Evolutionary conservation across 2,329 filamentous ascomycete genomes (phyloP), one percentile per base, ranked within the genome.

Genomic region (Colletotrichum tabaci): DNA sequence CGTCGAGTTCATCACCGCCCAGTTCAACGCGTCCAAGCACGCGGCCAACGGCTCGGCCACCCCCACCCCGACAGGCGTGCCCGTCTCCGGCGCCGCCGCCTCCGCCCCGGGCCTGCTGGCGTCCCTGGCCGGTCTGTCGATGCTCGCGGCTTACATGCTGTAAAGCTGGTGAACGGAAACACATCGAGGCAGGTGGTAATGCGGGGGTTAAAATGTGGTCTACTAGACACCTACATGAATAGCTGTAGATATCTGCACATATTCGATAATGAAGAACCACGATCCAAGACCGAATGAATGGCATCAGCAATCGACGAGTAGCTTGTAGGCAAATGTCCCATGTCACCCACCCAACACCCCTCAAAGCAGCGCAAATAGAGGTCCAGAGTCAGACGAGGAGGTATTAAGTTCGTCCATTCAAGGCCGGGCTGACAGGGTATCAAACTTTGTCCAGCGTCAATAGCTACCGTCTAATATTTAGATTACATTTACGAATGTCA

Each of bases 1-100:
- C 3, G 77, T 78, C 63, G 75, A 82, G 21, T 83, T 81, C 70
- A 75, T 84, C 46, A 77, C 83, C 42, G 71, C 77, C 47, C 78
- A 76, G 53, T 84, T 79, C 69, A 72, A 82, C 61, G 67, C 70
- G 2, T 67, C 70, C n/a, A 35, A 63, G 52, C 21, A 26, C 35
- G 18, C 9, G 15, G 26, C 50, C 16, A 64, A 72, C 56, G 52
- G 21, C 40, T 60, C 69, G 0, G 61, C 66, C 15, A 49, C 69
- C 16, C 13, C 66, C 55, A 66, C 61, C 9, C 56, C 70, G 1
- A 58, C 50, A 3, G 26, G 60, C 4, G 56, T 53, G 1, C 49
- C 70, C 4, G 70, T 30, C 12, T 65, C 60, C n/a, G 49, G 47
- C 4, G 42, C 61, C 9, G 50, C 18, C 18, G 30, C 10, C 30